These are phyloP conservation scores for Colletotrichum destructivum DNA, from an alignment of 2,329 filamentous ascomycete genomes.

Conservation along the genomic window DNA sequence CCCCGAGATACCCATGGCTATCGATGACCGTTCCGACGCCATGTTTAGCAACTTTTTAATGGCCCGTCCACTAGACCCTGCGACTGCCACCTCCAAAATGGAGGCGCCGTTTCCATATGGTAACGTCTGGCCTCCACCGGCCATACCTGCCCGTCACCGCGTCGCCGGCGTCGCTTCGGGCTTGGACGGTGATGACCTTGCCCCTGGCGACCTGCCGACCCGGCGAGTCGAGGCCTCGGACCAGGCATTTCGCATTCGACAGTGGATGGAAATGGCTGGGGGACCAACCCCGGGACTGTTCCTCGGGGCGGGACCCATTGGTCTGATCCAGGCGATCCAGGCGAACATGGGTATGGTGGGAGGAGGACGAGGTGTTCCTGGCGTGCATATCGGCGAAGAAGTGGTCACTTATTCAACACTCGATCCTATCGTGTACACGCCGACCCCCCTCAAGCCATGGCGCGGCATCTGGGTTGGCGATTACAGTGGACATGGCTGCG, in stretches of 20 bases:
- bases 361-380: slow-evolving; percentile 48
- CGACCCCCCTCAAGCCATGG: slow-evolving; percentile 84
- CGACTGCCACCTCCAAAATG: slow-evolving; percentile 52
- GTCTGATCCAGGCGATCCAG: slow-evolving; percentile 44
- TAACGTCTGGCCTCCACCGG: slow-evolving; percentile 82
- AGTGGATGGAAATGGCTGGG: slow-evolving; percentile 79
- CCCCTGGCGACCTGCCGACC: slow-evolving; percentile 59
- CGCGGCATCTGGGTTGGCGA: slow-evolving; percentile 95
- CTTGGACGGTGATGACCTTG: slow-evolving; percentile 45
- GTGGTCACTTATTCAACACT: slow-evolving; percentile 79
- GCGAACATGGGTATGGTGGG: slow-evolving; percentile 43
- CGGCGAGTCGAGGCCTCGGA: slow-evolving; percentile 75
- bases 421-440: slow-evolving; percentile 81
- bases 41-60: slow-evolving; percentile 80
- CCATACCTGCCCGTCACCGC: slow-evolving; percentile 75
- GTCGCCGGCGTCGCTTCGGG: slow-evolving; percentile 55
- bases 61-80: slow-evolving; percentile 64
- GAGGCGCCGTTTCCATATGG: slow-evolving; percentile 59
- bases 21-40: slow-evolving; percentile 61
- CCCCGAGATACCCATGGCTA: slow-evolving; percentile 67
- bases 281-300: slow-evolving; percentile 47
- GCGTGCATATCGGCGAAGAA: slow-evolving; percentile 68
- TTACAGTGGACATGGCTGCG: slow-evolving; percentile 89
- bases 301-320: slow-evolving; percentile 49
- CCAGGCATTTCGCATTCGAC: slow-evolving; percentile 79